Evolutionary conservation across 2,329 filamentous ascomycete species (phyloP), one percentile per base, ranked within the genome.

Genomic region (Cytospora leucostoma): DNA sequence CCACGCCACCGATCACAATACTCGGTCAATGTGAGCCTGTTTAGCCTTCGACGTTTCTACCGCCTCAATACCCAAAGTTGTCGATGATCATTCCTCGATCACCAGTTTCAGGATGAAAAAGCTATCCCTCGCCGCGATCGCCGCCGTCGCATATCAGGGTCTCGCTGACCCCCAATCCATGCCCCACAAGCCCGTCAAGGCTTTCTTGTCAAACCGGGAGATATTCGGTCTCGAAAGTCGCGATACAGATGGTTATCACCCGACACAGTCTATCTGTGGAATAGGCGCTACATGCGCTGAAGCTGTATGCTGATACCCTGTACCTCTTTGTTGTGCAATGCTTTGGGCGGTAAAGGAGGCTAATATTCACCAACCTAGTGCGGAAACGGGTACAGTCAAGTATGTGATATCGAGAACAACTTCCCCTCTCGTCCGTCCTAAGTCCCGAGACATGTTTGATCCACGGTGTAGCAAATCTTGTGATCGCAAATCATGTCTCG

Each of bases 211-310:
- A 3, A 61, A 71, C 60, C 73, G 72, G 63, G 64, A 71, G n/a
- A 66, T 74, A 27, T 75, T 81, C 67, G 78, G 80, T 63, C 72
- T 83, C 58, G 71, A 72, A 54, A 77, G 74, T 69, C 80, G 80
- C 71, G 75, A 76, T 69, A 77, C 71, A 68, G 74, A 72, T 70
- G 82, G 77, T 68, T 86, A 83, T 74, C 74, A 76, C 73, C 84
- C 79, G 59, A 75, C 79, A 64, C 75, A 80, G 72, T 76, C 76
- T 61, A 69, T 75, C 65, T 87, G 84, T 71, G 78, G 78, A 56
- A 69, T 74, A 15, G 84, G 83, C 65, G 71, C 73, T 60, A 84
- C 81, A 47, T 87, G 84, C 74, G 78, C 77, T 56, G 79, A 84
- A 68, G 82, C 84, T 54, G 61, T 63, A 58, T 11, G 61, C 12